Evolutionary conservation across 176 grass and related monocot genomes (phyloP), one percentile per base, ranked within the genome.

Genomic region (Phragmites australis): DNA sequence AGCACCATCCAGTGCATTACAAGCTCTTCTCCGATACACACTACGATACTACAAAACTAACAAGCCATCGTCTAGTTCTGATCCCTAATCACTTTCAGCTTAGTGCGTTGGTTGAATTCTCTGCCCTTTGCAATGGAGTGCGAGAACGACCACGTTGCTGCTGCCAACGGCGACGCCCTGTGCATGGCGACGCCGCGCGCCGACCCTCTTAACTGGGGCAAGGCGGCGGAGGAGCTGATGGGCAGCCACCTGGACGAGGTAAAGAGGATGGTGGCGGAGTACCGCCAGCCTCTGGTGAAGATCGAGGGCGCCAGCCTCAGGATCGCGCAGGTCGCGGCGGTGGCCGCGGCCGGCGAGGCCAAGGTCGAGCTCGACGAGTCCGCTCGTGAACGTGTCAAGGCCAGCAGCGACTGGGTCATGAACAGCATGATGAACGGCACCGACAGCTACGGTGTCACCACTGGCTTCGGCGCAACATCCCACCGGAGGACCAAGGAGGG

Each of bases 391-490:
- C 69, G 89, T 3, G 89, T 91, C 39, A 81, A 88, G 86, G 76
- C 68, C n/a, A 91, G 86, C 74, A 88, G 82, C 63, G 85, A 88
- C 73, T 91, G 89, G 89, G 86, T 91, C 54, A 91, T 91, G 86
- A 80, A 47, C 80, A 88, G 82, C 77, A 85, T 91, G 85, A 53
- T 53, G 60, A 83, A 84, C 39, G 89, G 82, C 75, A 88, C 64
- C 22, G 89, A 91, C 58, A 88, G 85, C 63, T 91, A 91, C 65
- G 89, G 89, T 1, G 86, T 91, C 81, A 91, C 89, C 70, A 88
- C 89, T 8, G 89, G 89, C 1, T 91, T 91, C 63, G 89, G 89
- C 0, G 89, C 89, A 6, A 91, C 80, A 0, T 91, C 89, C 0
- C 86, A 91, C 89, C 30, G 89, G 0, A n/a, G 89, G 4, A 91